Base-by-base conservation (phyloP, 2,329 filamentous ascomycete genomes). In the Purpureocillium lavendulum region DNA sequence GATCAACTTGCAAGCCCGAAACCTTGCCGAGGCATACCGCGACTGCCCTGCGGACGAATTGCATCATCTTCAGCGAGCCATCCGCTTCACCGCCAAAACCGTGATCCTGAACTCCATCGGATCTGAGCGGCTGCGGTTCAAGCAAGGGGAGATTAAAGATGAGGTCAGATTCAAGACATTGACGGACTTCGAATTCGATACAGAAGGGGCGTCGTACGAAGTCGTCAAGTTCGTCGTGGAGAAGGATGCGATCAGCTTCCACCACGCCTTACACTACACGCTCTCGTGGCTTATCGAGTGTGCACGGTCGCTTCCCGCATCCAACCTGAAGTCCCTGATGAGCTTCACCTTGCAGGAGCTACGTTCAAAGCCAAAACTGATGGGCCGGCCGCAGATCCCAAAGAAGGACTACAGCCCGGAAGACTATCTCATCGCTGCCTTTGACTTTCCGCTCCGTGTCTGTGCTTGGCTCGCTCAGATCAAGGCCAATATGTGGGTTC, bases 401-500 rank as follows among this genome's bases (percentile, higher is more conserved):
- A 71, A 71, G 39, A 71, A 73, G 16, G 70, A 77, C 13, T 73
- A 76, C 46, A 68, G 67, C 0, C 66, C 82, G 0, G 85, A 94
- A 51, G 87, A 94, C 56, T 82, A 89, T 53, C 69, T 95, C 16
- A 80, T 95, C 58, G 82, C 85, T 2, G 78, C 88, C 38, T 95
- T 98, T 53, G 92, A 98, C 59, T 95, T 87, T 52, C 90, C 94
- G 1, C 70, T 98, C 4, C 77, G 94, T 38, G 89, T 97, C 1
- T 96, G 88, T 57, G 88, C 87, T 15, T 98, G 92, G 92, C 70
- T 98, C 26, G 86, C 92, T 6, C 94, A 98, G 65, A 97, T 98
- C 80, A 95, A 94, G 60, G 88, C 90, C 14, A 87, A 88, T 38
- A 94, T 97, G 81, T 98, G 94, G 92, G 90, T 98, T 46, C 81